A percentile compares a stretch with the other conserved stretches of the same genome.
Evolutionary conservation across 805 yeast species (phyloP).

Genomic region (Candida sakaeoensis): DNA sequence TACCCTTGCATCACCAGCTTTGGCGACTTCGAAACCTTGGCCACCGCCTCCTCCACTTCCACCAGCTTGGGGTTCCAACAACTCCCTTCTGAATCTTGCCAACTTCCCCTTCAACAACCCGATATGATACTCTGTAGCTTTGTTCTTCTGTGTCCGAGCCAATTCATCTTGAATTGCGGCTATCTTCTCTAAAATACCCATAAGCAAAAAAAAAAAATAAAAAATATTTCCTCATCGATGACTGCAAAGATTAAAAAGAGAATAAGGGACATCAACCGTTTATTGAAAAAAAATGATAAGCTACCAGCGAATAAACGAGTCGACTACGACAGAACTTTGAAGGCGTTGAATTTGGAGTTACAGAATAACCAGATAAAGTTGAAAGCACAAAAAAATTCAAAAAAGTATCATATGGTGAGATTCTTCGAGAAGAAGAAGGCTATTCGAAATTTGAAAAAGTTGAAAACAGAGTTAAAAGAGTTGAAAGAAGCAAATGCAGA

Average conservation of each 20-base stretch:
- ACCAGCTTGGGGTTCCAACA: conserved; percentile 85
- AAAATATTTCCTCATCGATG: conserved; percentile 10
- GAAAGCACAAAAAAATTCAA: conserved; percentile 50
- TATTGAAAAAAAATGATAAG: conserved; percentile 48
- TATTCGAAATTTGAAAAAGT: conserved; percentile 58
- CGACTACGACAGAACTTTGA: conserved; percentile 73
- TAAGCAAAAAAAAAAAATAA: conserved; percentile 7
- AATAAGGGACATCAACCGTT: conserved; percentile 80
- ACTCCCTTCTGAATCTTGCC: conserved; percentile 87
- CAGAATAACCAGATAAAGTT: conserved; percentile 42
- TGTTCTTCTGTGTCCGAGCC: conserved; percentile 92
- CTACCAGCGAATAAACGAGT: conserved; percentile 62
- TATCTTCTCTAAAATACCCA: conserved; percentile 60
- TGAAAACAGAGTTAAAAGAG: conserved; percentile 31
- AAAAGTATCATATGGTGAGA: conserved; percentile 88
- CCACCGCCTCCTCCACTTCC: conserved; percentile 71
- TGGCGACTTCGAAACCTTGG: conserved; percentile 88
- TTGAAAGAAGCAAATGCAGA: conserved; percentile 33
- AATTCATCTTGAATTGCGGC: conserved; percentile 89
- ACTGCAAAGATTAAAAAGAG: conserved; percentile 67
- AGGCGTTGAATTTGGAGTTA: conserved; percentile 59
- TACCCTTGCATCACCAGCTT: conserved; percentile 94
- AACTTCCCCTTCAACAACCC: conserved; percentile 92
- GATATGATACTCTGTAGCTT: conserved; percentile 95
- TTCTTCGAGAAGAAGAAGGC: conserved; percentile 92